Percentiles rank a stretch among this genome's conserved stretches.
phyloP scores from a whole-genome alignment of 2,329 filamentous ascomycete species.

The Pseudophaeomoniella oleicola region DNA sequence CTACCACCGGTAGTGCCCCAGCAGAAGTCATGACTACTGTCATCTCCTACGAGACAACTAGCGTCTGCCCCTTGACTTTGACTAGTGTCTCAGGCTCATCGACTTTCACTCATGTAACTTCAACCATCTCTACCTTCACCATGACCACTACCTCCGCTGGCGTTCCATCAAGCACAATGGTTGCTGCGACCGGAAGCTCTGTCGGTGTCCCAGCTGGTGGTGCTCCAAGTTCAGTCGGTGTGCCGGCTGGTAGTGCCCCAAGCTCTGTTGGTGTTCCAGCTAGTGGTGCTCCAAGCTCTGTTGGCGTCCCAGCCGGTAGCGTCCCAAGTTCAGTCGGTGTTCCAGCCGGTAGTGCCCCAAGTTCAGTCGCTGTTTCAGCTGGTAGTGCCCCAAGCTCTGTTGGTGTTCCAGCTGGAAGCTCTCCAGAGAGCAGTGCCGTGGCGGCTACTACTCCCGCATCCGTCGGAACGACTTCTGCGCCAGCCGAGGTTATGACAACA shows the following conservation, averaged over 20 bases:
- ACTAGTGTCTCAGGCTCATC: conserved; percentile 29
- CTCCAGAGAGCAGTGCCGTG: conserved; percentile 3
- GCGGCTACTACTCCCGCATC: conserved; percentile 3
- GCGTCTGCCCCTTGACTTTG: conserved; percentile 17
- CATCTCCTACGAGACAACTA: conserved; percentile 16
- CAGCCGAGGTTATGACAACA: conserved; percentile 12
- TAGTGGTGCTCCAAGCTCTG: neutral
- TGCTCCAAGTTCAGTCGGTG: conserved; percentile 4
- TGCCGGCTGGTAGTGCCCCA: neutral
- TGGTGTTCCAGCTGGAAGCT: conserved; percentile 7
- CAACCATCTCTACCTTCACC: conserved; percentile 40
- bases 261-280: neutral
- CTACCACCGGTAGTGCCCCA: conserved; percentile 5
- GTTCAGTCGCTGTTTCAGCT: neutral
- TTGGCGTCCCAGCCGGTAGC: conserved; percentile 1
- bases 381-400: neutral
- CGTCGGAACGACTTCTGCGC: conserved; percentile 6
- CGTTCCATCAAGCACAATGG: conserved; percentile 12
- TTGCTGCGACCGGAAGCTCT: conserved; percentile 6
- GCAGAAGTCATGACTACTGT: conserved; percentile 13
- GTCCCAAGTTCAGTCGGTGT: neutral
- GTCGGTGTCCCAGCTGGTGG: conserved; percentile 3
- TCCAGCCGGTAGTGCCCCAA: neutral
- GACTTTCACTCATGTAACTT: conserved; percentile 37
- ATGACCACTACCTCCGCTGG: conserved; percentile 15